These are phyloP conservation scores for Fusarium sp. DNA, from an alignment of 2,329 filamentous ascomycete genomes.

Conservation along the genomic window DNA sequence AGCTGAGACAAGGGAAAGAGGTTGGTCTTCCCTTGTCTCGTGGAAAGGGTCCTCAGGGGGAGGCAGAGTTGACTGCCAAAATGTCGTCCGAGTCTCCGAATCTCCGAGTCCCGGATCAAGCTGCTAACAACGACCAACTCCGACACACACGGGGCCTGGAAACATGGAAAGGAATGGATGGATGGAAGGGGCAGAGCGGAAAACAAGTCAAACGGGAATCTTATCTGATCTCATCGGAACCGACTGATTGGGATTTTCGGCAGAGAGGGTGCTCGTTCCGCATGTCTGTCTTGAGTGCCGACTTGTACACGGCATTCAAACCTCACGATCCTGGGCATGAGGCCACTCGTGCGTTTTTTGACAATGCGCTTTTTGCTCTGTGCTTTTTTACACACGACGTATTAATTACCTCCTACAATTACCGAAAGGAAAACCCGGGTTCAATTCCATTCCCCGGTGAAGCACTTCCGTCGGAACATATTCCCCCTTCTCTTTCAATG, in stretches of 20 bases:
- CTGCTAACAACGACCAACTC: constrained; percentile 7
- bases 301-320: background rate
- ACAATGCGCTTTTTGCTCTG: background rate
- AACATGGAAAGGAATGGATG: constrained; percentile 29
- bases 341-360: background rate
- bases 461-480: constrained; percentile 23
- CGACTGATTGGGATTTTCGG: background rate
- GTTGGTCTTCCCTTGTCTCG: background rate
- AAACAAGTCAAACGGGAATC: background rate
- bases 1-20: background rate
- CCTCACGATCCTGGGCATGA: background rate
- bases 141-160: constrained; percentile 12
- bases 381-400: background rate
- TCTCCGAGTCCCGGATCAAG: constrained; percentile 32
- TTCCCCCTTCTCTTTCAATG: background rate
- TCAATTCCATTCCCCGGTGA: constrained; percentile 13
- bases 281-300: background rate
- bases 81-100: constrained; percentile 38
- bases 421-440: background rate
- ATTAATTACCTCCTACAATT: background rate
- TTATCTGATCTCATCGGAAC: constrained; percentile 21
- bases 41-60: background rate
- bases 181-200: constrained; percentile 11
- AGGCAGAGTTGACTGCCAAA: background rate
- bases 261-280: background rate